A percentile compares a stretch with the other conserved stretches of the same genome.
These are phyloP conservation scores for Aspergillus pseudonomiae DNA, from an alignment of 2,329 filamentous ascomycete species.

Conservation along the genomic window DNA sequence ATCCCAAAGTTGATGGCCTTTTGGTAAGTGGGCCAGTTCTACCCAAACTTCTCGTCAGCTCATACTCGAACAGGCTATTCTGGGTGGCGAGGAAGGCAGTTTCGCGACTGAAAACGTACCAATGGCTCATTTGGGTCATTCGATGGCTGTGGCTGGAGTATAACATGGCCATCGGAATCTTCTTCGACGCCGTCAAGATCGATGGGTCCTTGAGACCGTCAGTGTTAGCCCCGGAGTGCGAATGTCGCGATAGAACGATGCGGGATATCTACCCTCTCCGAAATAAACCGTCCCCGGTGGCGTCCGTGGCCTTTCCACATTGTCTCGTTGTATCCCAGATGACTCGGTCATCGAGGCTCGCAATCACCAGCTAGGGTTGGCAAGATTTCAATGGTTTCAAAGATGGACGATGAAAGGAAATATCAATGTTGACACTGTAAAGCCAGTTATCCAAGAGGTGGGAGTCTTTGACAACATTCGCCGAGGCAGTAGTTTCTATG, in stretches of 20 bases:
- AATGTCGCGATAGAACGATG: neutral
- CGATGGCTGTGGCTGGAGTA: constrained; percentile 17
- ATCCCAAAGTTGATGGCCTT: constrained; percentile 14
- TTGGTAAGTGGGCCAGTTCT: constrained; percentile 17
- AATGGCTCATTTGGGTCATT: constrained; percentile 29
- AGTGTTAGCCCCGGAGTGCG: neutral
- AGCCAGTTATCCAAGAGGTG: neutral
- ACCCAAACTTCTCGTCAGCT: neutral
- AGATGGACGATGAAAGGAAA: constrained; percentile 3
- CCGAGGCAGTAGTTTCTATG: neutral
- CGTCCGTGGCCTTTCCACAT: neutral
- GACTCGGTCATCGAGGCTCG: neutral
- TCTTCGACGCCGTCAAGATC: neutral
- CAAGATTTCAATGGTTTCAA: neutral
- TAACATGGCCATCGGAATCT: constrained; percentile 7
- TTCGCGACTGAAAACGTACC: constrained; percentile 1
- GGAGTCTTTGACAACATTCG: neutral
- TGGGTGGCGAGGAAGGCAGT: no score
- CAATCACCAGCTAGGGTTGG: neutral
- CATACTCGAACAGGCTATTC: no score
- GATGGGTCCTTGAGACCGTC: neutral
- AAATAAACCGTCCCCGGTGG: constrained; percentile 11
- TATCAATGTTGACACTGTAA: neutral
- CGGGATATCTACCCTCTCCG: neutral
- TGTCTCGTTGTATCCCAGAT: neutral